Percentiles rank a stretch among this genome's conserved stretches.
These are phyloP conservation scores for Penicillium silybi DNA, from an alignment of 495 filamentous ascomycete species.

Conservation along the genomic window DNA sequence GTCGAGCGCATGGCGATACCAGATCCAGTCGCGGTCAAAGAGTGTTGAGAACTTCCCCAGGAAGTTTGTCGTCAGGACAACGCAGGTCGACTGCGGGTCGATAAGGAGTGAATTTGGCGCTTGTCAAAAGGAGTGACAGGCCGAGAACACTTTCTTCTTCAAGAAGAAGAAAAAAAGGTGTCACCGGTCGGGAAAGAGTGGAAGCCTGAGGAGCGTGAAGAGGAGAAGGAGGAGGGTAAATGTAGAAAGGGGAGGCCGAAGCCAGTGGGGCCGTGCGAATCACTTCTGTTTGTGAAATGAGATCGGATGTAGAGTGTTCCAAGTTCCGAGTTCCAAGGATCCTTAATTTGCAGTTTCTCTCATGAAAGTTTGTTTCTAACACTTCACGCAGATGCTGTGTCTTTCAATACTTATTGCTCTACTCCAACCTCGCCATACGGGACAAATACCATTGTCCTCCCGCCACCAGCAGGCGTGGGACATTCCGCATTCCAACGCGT, in stretches of 20 bases:
- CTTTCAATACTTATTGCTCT: slow-evolving; percentile 16
- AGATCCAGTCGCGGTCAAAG: slow-evolving; percentile 19
- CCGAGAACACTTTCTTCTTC: slow-evolving; percentile 32
- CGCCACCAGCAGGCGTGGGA: slow-evolving; percentile 24
- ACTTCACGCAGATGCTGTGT: background rate
- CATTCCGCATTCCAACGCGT: slow-evolving; percentile 30
- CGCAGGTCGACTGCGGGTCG: slow-evolving; percentile 40
- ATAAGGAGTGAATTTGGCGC: slow-evolving; percentile 19
- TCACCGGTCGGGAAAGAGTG: slow-evolving; percentile 14
- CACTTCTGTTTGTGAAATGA: background rate
- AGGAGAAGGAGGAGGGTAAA: slow-evolving; percentile 18
- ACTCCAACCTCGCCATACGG: slow-evolving; percentile 20
- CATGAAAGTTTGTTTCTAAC: background rate
- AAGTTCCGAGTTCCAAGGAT: background rate
- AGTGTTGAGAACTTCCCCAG: slow-evolving; percentile 34
- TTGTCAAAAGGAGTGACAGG: slow-evolving; percentile 42
- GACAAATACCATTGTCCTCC: slow-evolving; percentile 15
- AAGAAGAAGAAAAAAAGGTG: slow-evolving; percentile 21
- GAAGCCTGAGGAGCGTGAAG: slow-evolving; percentile 9
- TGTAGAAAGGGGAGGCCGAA: slow-evolving; percentile 22
- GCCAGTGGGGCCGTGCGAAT: slow-evolving; percentile 20
- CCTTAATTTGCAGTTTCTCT: background rate
- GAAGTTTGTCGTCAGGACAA: slow-evolving; percentile 28
- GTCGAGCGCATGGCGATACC: slow-evolving; percentile 62
- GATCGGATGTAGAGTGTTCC: slow-evolving; percentile 8